Conservation (phyloP, 345 rosid species). For the Hibiscus syriacus region DNA sequence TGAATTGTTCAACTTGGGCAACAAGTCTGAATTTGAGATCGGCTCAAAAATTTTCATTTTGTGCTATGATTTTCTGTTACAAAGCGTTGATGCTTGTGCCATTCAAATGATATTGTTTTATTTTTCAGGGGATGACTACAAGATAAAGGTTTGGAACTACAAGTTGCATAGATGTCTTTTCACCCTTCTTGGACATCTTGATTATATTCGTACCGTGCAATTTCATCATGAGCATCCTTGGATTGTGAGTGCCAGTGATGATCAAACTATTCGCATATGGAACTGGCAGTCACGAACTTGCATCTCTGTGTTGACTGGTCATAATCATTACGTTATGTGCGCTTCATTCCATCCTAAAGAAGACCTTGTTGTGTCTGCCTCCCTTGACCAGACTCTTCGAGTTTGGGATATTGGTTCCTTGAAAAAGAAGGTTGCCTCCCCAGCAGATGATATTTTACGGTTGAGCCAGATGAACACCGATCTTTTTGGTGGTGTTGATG, state of each 20-base stretch:
- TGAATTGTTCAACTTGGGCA: background rate
- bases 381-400: slow-evolving; percentile 93
- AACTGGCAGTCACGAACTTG: slow-evolving; percentile 99
- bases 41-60: background rate
- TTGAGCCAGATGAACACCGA: slow-evolving; percentile 91
- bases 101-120: slow-evolving; percentile 10
- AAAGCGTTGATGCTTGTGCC: background rate
- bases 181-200: slow-evolving; percentile 94
- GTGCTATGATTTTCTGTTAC: background rate
- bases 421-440: slow-evolving; percentile 81
- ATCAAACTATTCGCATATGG: slow-evolving; percentile 97
- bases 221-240: slow-evolving; percentile 96
- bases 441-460: slow-evolving; percentile 82
- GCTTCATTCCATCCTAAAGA: slow-evolving; percentile 97
- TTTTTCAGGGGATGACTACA: slow-evolving; percentile 87
- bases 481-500: slow-evolving; percentile 92
- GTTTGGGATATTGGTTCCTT: slow-evolving; percentile 96
- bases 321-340: slow-evolving; percentile 98
- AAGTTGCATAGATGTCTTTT: slow-evolving; percentile 85
- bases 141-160: slow-evolving; percentile 98
- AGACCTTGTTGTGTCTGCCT: slow-evolving; percentile 93
- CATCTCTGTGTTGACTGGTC: slow-evolving; percentile 90
- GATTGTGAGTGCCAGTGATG: slow-evolving; percentile 99
- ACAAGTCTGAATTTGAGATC: background rate
- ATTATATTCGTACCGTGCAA: slow-evolving; percentile 93